These are phyloP conservation scores for Talaromyces sp. DNA, from an alignment of 2,329 filamentous ascomycete genomes.

Conservation along the genomic window DNA sequence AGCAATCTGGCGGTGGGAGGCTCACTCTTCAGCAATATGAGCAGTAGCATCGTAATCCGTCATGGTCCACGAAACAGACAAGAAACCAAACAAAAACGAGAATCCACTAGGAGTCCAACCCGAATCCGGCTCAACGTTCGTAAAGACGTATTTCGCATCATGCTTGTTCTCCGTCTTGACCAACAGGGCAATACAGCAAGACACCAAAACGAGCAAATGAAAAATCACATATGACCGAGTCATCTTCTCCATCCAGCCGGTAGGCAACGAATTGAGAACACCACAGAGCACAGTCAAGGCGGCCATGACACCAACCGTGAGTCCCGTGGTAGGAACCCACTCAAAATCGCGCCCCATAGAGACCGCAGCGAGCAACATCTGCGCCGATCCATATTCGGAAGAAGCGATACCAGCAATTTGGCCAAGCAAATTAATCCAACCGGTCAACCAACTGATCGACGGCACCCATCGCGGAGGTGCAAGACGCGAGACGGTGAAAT, in stretches of 20 bases:
- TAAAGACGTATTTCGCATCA: slow-evolving; percentile 55
- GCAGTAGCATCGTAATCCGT: slow-evolving; percentile 53
- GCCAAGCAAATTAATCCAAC: slow-evolving; percentile 55
- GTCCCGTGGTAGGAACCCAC: slow-evolving; percentile 48
- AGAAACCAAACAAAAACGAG: slow-evolving; percentile 60
- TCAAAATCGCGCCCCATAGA: slow-evolving; percentile 33
- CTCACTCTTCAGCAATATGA: slow-evolving; percentile 52
- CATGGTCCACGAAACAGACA: slow-evolving; percentile 62
- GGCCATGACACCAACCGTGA: slow-evolving; percentile 57
- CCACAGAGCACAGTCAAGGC: slow-evolving; percentile 54
- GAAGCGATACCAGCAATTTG: slow-evolving; percentile 57
- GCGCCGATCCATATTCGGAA: slow-evolving; percentile 57
- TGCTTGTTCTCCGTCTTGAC: slow-evolving; percentile 46
- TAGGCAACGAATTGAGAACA: slow-evolving; percentile 56
- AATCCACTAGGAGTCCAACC: slow-evolving; percentile 58
- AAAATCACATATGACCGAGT: slow-evolving; percentile 59
- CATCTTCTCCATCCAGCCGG: slow-evolving; percentile 58
- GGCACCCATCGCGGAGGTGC: slow-evolving; percentile 51
- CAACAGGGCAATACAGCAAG: slow-evolving; percentile 53
- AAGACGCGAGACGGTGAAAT: slow-evolving; percentile 58
- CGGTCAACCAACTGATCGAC: slow-evolving; percentile 51
- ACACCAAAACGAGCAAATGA: slow-evolving; percentile 46
- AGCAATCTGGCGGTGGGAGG: background rate
- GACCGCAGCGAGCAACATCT: slow-evolving; percentile 49
- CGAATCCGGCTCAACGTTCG: slow-evolving; percentile 51